phyloP scores from a whole-genome alignment of 2,329 filamentous ascomycete species.

The Tolypocladium cylindrosporum region DNA sequence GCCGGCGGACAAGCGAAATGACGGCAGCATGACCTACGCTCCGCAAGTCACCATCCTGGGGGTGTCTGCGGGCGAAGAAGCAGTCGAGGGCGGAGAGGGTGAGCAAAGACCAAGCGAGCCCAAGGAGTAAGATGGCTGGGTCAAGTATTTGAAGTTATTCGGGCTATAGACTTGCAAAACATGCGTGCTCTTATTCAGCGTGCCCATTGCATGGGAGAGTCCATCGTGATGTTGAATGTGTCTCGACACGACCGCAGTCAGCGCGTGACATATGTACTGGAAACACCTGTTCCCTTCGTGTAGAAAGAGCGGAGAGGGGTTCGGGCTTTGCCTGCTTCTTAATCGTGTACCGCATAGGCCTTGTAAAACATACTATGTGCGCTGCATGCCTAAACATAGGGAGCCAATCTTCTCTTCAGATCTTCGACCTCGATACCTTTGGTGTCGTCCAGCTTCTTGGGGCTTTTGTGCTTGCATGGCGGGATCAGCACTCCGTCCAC shows the following conservation, averaged over 20 bases:
- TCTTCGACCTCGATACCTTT: constrained; percentile 18
- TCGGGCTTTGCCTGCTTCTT: not conserved
- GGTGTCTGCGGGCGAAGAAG: not conserved
- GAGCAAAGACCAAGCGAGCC: not conserved
- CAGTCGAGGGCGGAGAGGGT: not conserved
- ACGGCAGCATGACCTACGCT: not conserved
- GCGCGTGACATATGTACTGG: not conserved
- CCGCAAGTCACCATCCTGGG: not conserved
- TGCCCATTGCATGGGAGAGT: no score
- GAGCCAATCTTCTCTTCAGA: constrained; percentile 16
- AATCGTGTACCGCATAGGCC: not conserved
- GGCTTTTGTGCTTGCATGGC: constrained; percentile 39
- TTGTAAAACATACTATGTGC: not conserved
- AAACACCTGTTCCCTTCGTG: not conserved
- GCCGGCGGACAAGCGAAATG: not conserved
- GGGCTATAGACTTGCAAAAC: not conserved
- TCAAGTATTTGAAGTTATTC: not conserved
- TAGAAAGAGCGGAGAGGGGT: not conserved
- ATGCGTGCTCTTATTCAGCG: not conserved
- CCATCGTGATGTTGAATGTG: no score
- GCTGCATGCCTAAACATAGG: constrained; percentile 10
- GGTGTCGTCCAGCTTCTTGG: constrained; percentile 1
- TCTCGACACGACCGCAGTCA: not conserved
- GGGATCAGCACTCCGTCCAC: constrained; percentile 66
- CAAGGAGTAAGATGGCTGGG: not conserved